These are phyloP conservation scores for Xenosphaeropsis pyriputrescens DNA, from an alignment of 2,329 filamentous ascomycete species.

Conservation along the genomic window DNA sequence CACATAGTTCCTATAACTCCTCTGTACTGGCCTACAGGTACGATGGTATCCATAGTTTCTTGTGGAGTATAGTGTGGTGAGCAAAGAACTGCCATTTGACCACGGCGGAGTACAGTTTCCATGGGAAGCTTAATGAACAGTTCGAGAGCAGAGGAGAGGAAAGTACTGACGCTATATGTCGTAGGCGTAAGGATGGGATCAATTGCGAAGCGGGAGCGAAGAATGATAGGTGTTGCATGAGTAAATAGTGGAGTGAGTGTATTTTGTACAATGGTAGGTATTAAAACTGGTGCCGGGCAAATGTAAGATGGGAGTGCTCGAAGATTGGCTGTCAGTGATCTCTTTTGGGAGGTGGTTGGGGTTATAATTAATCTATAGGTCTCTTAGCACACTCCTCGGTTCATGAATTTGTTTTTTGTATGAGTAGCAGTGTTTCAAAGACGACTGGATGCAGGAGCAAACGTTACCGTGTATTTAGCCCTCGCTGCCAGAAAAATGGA, in stretches of 20 bases:
- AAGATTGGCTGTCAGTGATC: slow-evolving; percentile 58
- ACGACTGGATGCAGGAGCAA: no score
- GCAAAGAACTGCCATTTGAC: slow-evolving; percentile 62
- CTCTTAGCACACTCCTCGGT: no score
- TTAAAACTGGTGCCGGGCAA: slow-evolving; percentile 53
- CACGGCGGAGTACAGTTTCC: slow-evolving; percentile 81
- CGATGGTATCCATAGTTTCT: slow-evolving; percentile 50
- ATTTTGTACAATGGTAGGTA: slow-evolving; percentile 79
- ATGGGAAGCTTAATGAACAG: slow-evolving; percentile 79
- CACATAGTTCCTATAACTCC: slow-evolving; percentile 91
- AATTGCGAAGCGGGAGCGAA: slow-evolving; percentile 73
- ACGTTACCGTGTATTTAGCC: no score
- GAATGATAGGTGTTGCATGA: slow-evolving; percentile 68
- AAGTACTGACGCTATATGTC: slow-evolving; percentile 69
- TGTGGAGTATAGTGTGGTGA: slow-evolving; percentile 31
- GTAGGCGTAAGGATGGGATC: slow-evolving; percentile 71
- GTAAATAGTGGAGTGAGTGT: slow-evolving; percentile 72
- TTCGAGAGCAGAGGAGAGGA: slow-evolving; percentile 65
- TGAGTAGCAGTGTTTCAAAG: no score
- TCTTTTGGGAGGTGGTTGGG: slow-evolving; percentile 59
- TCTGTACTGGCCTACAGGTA: slow-evolving; percentile 65
- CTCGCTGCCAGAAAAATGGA: no score
- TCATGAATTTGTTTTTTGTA: no score
- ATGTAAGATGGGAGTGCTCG: slow-evolving; percentile 65
- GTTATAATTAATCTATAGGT: slow-evolving; percentile 46